Evolutionary conservation across 2,329 filamentous ascomycete species (phyloP), one percentile per base, ranked within the genome.

Genomic region (Fusarium napiforme): DNA sequence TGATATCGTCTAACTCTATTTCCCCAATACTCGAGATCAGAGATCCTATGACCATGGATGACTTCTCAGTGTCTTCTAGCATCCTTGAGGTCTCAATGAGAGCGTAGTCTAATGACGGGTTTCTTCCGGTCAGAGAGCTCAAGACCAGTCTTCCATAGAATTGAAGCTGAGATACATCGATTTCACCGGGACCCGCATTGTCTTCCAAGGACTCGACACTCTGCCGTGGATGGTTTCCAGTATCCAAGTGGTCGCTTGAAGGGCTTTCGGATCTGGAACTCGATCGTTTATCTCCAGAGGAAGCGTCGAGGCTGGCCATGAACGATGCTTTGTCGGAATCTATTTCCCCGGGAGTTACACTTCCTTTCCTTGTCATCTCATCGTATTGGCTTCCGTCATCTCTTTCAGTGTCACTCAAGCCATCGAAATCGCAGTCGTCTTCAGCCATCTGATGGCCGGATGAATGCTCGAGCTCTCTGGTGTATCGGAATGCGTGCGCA

Each of bases 171-270:
- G 43, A 46, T 15, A 46, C 12, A 21, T 28, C 43, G 21, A 28
- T 0, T 5, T 28, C 23, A 7, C 23, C 18, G 18, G 4, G 9
- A 1, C 11, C 5, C 4, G 5, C 4, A 19, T 28, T 19, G 0
- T 21, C 8, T 1, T 46, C 23, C 2, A 0, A 0, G 11, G 0
- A 1, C 18, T 46, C 18, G 18, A 28, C 4, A 21, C 18, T 28
- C 12, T 3, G 0, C 18, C 4, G 23, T 3, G 11, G 5, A 10
- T 15, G 5, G 9, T 28, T 0, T 28, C 43, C 12, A 15, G 0
- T 10, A 5, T 21, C 12, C 0, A 15, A 21, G 5, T 21, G 5
- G 0, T 28, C 43, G 8, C 18, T 28, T 7, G 0, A 19, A 28
- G 12, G 5, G 12, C 43, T 21, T 15, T 28, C 4, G 18, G 26